Percentiles rank a stretch among this genome's conserved stretches.
Evolutionary conservation across 805 yeast species (phyloP).

Genomic region (Saturnispora silvae): DNA sequence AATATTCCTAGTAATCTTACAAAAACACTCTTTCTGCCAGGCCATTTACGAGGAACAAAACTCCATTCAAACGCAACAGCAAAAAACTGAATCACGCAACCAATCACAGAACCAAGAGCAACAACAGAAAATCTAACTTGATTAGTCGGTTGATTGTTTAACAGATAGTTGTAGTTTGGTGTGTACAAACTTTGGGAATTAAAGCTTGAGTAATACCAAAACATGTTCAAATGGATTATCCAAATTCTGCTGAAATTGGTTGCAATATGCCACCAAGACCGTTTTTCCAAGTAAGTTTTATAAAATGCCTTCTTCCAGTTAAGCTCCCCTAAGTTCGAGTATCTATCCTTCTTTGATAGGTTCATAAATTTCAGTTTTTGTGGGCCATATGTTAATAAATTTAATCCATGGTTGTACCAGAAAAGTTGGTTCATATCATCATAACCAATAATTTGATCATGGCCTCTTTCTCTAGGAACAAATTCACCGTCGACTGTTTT

Average conservation of each 20-base stretch:
- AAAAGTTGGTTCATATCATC: constrained; percentile 45
- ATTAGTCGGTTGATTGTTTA: constrained; percentile 35
- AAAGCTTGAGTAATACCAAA: constrained; percentile 43
- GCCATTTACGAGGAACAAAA: constrained; percentile 39
- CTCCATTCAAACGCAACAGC: constrained; percentile 33
- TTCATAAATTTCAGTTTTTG: constrained; percentile 23
- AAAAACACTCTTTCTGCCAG: constrained; percentile 32
- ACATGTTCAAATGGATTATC: constrained; percentile 40
- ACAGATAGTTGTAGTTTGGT: constrained; percentile 28
- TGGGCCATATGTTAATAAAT: constrained; percentile 22
- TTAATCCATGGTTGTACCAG: constrained; percentile 34
- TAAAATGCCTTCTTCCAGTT: constrained; percentile 33
- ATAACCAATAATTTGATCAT: constrained; percentile 46
- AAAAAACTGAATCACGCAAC: constrained; percentile 31
- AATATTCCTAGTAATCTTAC: constrained; percentile 27
- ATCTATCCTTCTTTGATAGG: constrained; percentile 26
- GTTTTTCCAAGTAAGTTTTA: constrained; percentile 37
- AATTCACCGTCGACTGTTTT: constrained; percentile 43
- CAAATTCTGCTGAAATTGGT: constrained; percentile 43
- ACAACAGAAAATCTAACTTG: constrained; percentile 35
- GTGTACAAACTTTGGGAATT: constrained; percentile 43
- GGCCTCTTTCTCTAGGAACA: constrained; percentile 52
- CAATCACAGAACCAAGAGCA: constrained; percentile 36
- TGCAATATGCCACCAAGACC: constrained; percentile 41
- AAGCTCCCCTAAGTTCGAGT: constrained; percentile 23